Conservation (phyloP, 805 yeast genomes). For the Saturnispora sanitii region DNA sequence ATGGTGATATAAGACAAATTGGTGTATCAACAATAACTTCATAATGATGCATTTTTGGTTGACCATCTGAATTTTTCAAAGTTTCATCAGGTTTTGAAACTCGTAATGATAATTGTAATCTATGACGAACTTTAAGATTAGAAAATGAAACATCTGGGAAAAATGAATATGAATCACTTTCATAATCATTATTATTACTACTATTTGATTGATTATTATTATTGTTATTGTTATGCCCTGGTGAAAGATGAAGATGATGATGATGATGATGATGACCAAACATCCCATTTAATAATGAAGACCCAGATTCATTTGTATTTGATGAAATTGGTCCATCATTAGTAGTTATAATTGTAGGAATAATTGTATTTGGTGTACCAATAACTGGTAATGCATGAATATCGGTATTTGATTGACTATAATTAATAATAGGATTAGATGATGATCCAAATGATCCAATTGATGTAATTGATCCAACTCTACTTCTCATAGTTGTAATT, state of each 20-base stretch:
- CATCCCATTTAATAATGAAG: slow-evolving; percentile 7
- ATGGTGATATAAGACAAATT: slow-evolving; percentile 41
- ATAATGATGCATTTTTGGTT: slow-evolving; percentile 53
- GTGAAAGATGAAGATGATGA: background rate
- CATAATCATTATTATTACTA: slow-evolving; percentile 9
- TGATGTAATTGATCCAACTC: slow-evolving; percentile 7
- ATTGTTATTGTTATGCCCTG: background rate
- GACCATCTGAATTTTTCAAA: slow-evolving; percentile 22
- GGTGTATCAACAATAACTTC: slow-evolving; percentile 80
- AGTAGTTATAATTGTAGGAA: slow-evolving; percentile 6
- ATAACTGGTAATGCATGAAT: slow-evolving; percentile 2
- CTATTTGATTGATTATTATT: background rate
- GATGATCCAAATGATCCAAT: slow-evolving; percentile 1
- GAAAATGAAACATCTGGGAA: slow-evolving; percentile 58
- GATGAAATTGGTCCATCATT: slow-evolving; percentile 7
- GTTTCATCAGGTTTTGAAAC: slow-evolving; percentile 51
- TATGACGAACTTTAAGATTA: slow-evolving; percentile 53
- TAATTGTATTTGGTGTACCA: slow-evolving; percentile 6
- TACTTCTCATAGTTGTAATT: slow-evolving; percentile 8
- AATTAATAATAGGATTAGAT: background rate
- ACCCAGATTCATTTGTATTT: background rate
- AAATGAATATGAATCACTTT: slow-evolving; percentile 24
- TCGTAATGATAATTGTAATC: slow-evolving; percentile 61
- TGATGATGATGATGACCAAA: slow-evolving; percentile 5
- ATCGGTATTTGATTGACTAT: background rate